A percentile compares a stretch with the other conserved stretches of the same genome.
phyloP scores from a whole-genome alignment of 331 rosid species.

The Quercus phellos region DNA sequence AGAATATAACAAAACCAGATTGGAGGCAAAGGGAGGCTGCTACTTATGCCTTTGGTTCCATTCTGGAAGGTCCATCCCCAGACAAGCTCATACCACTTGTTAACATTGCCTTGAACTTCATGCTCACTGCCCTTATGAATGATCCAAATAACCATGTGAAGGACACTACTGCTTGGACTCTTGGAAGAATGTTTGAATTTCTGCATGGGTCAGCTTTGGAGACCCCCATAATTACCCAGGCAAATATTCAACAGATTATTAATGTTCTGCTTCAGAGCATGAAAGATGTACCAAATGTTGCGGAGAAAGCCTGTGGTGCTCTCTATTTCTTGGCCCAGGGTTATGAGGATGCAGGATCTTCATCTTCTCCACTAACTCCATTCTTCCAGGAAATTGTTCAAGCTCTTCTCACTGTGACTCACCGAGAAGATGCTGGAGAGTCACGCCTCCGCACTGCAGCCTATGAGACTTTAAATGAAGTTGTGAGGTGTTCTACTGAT shows the following conservation, averaged over 20 bases:
- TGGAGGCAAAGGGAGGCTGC: slow-evolving; percentile 91
- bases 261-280: slow-evolving; percentile 76
- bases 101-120: slow-evolving; percentile 59
- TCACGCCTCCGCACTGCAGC: slow-evolving; percentile 86
- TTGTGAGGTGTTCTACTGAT: slow-evolving; percentile 76
- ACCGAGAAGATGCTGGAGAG: slow-evolving; percentile 72
- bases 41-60: slow-evolving; percentile 84
- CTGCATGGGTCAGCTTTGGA: slow-evolving; percentile 75
- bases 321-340: slow-evolving; percentile 85
- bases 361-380: slow-evolving; percentile 61
- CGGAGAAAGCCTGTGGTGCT: slow-evolving; percentile 88
- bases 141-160: slow-evolving; percentile 78
- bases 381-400: slow-evolving; percentile 62
- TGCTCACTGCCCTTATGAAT: slow-evolving; percentile 62
- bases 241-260: slow-evolving; percentile 65
- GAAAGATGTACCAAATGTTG: slow-evolving; percentile 83
- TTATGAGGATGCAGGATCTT: slow-evolving; percentile 57
- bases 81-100: slow-evolving; percentile 72
- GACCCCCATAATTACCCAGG: slow-evolving; percentile 58
- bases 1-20: slow-evolving; percentile 67
- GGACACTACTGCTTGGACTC: slow-evolving; percentile 89
- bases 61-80: slow-evolving; percentile 80
- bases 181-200: slow-evolving; percentile 82
- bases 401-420: slow-evolving; percentile 65
- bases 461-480: slow-evolving; percentile 76